phyloP scores from a whole-genome alignment of 2,329 filamentous ascomycete species.

The Penicillium crustosum region DNA sequence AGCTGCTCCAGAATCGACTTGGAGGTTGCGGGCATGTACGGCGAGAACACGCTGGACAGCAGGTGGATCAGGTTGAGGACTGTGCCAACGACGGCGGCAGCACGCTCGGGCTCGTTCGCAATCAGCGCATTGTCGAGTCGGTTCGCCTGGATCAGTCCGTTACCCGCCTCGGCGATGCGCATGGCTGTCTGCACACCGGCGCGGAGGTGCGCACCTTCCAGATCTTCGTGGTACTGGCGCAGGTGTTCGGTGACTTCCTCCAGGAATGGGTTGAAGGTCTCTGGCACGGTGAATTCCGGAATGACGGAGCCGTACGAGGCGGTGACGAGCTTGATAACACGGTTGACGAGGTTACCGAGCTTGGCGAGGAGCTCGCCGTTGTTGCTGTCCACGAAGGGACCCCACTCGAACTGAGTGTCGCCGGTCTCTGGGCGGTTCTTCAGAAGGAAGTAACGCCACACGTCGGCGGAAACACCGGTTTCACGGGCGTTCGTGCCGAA shows the following conservation, averaged over 20 bases:
- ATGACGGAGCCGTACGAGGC: constrained; percentile 63
- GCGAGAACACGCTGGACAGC: constrained; percentile 72
- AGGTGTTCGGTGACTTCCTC: constrained; percentile 53
- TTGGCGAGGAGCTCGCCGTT: constrained; percentile 83
- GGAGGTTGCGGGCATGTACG: constrained; percentile 81
- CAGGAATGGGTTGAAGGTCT: constrained; percentile 42
- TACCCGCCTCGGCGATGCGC: constrained; percentile 59
- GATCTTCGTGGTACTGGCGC: constrained; percentile 57
- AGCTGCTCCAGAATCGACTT: constrained; percentile 76
- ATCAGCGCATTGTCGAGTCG: constrained; percentile 63
- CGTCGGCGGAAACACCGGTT: constrained; percentile 77
- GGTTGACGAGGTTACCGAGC: constrained; percentile 71
- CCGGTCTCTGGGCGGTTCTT: constrained; percentile 80
- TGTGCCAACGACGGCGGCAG: constrained; percentile 68
- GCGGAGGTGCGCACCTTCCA: constrained; percentile 62
- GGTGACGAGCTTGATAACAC: constrained; percentile 70
- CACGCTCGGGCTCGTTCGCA: constrained; percentile 58
- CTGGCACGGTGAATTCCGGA: constrained; percentile 43
- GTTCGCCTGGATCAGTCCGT: constrained; percentile 60
- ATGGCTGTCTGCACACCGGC: constrained; percentile 56
- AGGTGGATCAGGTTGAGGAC: constrained; percentile 82
- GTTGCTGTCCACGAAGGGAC: constrained; percentile 76
- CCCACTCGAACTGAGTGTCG: constrained; percentile 90
- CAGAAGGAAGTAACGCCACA: constrained; percentile 92
- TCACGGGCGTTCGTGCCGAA: constrained; percentile 88